These are phyloP conservation scores for Emmonsia crescens DNA, from an alignment of 2,329 filamentous ascomycete genomes.

Conservation along the genomic window DNA sequence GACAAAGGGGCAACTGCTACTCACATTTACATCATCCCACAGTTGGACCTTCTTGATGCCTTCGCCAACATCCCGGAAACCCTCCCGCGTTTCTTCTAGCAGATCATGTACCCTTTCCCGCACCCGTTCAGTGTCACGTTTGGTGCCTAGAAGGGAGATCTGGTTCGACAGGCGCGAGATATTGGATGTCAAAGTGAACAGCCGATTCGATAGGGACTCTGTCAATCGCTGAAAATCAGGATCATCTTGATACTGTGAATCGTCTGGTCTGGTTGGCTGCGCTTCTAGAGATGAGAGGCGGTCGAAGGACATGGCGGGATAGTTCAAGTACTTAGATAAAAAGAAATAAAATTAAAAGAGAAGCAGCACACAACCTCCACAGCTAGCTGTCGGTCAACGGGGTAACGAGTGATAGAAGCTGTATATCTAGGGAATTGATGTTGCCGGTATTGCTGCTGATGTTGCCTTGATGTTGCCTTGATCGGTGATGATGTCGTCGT, in stretches of 20 bases:
- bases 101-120: constrained; percentile 82
- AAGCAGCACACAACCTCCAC: neutral
- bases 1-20: constrained; percentile 16
- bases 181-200: constrained; percentile 81
- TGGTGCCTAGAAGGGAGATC: constrained; percentile 75
- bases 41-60: constrained; percentile 84
- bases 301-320: constrained; percentile 70
- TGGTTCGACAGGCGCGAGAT: constrained; percentile 77
- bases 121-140: constrained; percentile 80
- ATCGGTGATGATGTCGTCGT: neutral
- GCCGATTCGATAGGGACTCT: constrained; percentile 70
- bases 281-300: constrained; percentile 76
- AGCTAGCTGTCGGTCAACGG: too few relatives aligned
- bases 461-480: neutral
- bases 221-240: constrained; percentile 82
- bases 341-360: neutral
- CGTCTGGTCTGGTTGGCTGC: constrained; percentile 60
- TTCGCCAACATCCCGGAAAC: constrained; percentile 87
- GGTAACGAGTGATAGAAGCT: neutral
- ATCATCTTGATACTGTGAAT: constrained; percentile 73
- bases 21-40: constrained; percentile 73
- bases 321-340: neutral
- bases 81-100: constrained; percentile 72
- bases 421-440: neutral
- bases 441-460: neutral